Conservation (phyloP, 352 stramenopile genomes). For the Pythium biforme region DNA sequence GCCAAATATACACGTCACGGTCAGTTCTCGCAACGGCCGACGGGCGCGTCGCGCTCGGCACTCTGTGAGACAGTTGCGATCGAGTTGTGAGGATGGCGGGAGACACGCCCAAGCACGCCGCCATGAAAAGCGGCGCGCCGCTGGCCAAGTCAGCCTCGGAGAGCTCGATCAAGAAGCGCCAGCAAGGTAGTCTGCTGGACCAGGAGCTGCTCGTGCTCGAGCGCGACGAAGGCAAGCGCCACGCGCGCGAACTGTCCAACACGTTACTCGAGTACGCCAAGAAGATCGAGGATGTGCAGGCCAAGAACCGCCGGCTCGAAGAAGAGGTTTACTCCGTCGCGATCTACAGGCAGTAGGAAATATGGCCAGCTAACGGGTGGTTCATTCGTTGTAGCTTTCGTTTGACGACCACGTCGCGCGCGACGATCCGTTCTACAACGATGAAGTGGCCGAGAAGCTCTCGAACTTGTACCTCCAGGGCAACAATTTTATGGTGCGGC, state of each 20-base stretch:
- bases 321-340: constrained; percentile 47
- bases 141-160: constrained; percentile 29
- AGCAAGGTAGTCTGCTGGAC: constrained; percentile 54
- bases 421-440: constrained; percentile 78
- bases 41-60: not conserved
- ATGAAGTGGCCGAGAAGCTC: constrained; percentile 68
- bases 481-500: constrained; percentile 80
- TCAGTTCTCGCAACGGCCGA: too few species aligned
- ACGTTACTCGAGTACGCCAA: constrained; percentile 72
- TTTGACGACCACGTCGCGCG: constrained; percentile 70
- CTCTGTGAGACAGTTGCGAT: not conserved
- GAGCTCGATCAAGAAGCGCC: constrained; percentile 38
- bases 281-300: constrained; percentile 73
- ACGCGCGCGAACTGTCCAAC: constrained; percentile 58
- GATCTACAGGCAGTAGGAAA: not conserved
- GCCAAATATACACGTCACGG: constrained; percentile 8
- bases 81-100: not conserved
- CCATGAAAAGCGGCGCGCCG: constrained; percentile 5
- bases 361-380: not conserved
- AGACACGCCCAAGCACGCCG: constrained; percentile 15
- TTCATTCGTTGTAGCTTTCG: constrained; percentile 40
- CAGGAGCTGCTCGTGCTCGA: constrained; percentile 70
- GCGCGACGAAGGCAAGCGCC: constrained; percentile 71
- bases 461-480: constrained; percentile 74
- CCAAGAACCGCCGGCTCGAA: constrained; percentile 75